Base-by-base conservation (phyloP, 2,329 filamentous ascomycete genomes). In the Cladophialophora immunda region DNA sequence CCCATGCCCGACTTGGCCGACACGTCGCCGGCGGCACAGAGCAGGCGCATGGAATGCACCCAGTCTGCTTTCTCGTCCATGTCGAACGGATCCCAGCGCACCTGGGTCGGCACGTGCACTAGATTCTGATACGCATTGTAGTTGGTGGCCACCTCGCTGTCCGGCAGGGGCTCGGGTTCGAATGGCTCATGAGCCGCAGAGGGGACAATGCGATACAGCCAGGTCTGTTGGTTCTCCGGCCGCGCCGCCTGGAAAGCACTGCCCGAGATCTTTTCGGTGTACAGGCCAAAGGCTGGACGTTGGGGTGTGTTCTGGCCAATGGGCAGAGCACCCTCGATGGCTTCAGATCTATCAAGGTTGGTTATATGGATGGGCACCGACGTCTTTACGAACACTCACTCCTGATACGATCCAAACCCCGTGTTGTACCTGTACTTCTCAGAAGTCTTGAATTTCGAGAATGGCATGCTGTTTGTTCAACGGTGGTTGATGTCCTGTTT, bases 301-400 rank as follows among this genome's bases (percentile, higher is more conserved):
- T 95, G 92, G 0, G 93, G 92, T 1, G 91, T 92, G 82, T 95
- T 96, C 50, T 89, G 86, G 53, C 85, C 92, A 64, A 92, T 76
- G 9, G 93, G 92, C 3, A 94, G 83, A 5, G 92, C 89, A n/a
- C 89, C 90, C 13, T 89, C 83, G 61, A 94, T 82, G 54, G 92
- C 92, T 82, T 95, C 92, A 34, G 90, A 87, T 76, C 91, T 93
- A 73, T 15, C 1, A 17, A 13, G 13, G 13, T n/a, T n/a, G 36
- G 29, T 30, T 30, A 30, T 30, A 30, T 30, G 29, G 29, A 30
- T 17, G 36, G 17, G 15, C 17, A 6, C 17, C 36, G 17, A 17
- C 17, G 11, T 4, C 36, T 38, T 17, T 13, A 17, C 17, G 29
- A 30, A 30, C 17, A 78, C 87, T 73, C 79, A 93, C 90, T 94